phyloP scores from a whole-genome alignment of 2,329 filamentous ascomycete species.

The Emergomyces orientalis region DNA sequence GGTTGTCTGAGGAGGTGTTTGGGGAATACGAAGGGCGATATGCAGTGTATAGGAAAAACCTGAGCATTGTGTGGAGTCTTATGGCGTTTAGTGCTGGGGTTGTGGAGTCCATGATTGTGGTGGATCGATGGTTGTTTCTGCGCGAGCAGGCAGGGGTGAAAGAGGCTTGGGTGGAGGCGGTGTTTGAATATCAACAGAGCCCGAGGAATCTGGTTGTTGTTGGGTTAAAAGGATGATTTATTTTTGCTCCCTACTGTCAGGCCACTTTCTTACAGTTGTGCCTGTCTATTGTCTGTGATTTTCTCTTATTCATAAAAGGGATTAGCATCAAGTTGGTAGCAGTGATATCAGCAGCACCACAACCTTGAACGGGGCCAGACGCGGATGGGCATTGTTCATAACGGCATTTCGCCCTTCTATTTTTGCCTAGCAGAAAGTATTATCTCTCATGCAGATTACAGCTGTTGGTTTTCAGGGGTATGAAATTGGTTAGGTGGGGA shows the following conservation, averaged over 20 bases:
- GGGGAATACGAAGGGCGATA: constrained; percentile 59
- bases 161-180: constrained; percentile 81
- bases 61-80: constrained; percentile 81
- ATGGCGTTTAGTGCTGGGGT: constrained; percentile 94
- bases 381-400: too few relatives aligned
- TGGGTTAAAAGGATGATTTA: constrained; percentile 60
- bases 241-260: neutral
- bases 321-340: too few relatives aligned
- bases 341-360: too few relatives aligned
- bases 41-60: constrained; percentile 59
- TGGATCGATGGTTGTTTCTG: constrained; percentile 82
- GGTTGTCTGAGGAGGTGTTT: constrained; percentile 67
- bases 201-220: constrained; percentile 90
- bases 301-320: neutral
- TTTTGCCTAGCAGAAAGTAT: neutral
- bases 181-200: constrained; percentile 80
- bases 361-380: too few relatives aligned
- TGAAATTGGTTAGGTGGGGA: neutral
- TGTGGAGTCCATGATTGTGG: constrained; percentile 80
- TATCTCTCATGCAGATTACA: neutral
- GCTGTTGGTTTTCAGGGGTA: neutral
- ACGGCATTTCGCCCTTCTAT: too few relatives aligned
- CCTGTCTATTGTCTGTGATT: neutral
- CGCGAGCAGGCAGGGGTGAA: constrained; percentile 65
- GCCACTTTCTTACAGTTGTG: neutral